Conservation (phyloP, 2,329 filamentous ascomycete species). For the Ophiostoma sp. region DNA sequence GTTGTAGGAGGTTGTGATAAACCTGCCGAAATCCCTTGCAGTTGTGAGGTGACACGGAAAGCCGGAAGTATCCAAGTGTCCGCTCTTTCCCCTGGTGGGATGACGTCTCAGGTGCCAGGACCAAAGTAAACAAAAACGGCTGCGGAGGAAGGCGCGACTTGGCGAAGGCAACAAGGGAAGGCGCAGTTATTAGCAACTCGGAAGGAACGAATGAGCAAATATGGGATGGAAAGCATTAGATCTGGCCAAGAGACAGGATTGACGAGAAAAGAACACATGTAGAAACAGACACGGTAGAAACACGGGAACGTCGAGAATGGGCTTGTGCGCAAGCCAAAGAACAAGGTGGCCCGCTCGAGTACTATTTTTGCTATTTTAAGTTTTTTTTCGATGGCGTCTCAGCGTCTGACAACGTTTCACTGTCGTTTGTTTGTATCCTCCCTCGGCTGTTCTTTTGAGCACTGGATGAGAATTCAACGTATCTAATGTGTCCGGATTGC, state of each 20-base stretch:
- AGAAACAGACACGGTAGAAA: not conserved
- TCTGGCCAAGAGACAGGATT: not conserved
- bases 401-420: not conserved
- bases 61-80: not conserved
- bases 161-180: not conserved
- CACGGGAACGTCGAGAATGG: constrained; percentile 7
- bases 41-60: constrained; percentile 9
- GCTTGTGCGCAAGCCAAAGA: constrained; percentile 13
- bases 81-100: constrained; percentile 9
- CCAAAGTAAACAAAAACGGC: constrained; percentile 14
- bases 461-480: not conserved
- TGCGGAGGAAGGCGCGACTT: constrained; percentile 11
- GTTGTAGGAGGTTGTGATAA: not conserved
- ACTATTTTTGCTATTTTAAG: not conserved
- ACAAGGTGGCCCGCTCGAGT: constrained; percentile 5
- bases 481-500: too few species aligned
- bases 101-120: constrained; percentile 14
- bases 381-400: not conserved
- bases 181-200: not conserved
- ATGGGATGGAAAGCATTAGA: not conserved
- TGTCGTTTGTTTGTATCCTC: not conserved
- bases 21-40: too few species aligned
- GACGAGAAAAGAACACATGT: not conserved
- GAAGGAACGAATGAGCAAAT: not conserved
- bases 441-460: too few species aligned